Percentiles rank a stretch among this genome's conserved stretches.
phyloP scores from a whole-genome alignment of 495 filamentous ascomycete genomes.

The Penicillium silybi region DNA sequence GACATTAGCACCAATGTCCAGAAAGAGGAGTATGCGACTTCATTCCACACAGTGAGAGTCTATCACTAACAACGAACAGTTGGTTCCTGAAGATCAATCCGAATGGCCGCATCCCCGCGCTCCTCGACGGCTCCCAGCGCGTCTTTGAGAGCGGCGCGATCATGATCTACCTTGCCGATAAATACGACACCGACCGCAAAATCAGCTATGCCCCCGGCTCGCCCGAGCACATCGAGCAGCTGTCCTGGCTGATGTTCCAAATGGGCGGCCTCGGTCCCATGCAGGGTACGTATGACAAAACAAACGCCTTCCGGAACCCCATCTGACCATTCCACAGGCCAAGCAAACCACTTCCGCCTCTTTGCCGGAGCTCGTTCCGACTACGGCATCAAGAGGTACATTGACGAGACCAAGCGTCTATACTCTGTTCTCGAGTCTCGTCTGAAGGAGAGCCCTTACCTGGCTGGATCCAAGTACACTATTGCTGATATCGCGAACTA shows the following conservation, averaged over 20 bases:
- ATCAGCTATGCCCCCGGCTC: slow-evolving; percentile 42
- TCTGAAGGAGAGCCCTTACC: slow-evolving; percentile 39
- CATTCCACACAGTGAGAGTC: no score
- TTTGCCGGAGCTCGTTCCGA: slow-evolving; percentile 35
- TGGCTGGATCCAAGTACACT: slow-evolving; percentile 38
- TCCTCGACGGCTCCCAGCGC: slow-evolving; percentile 41
- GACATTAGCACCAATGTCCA: slow-evolving; percentile 63
- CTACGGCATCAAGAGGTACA: slow-evolving; percentile 39
- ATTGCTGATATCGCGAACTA: slow-evolving; percentile 43
- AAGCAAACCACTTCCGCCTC: slow-evolving; percentile 41
- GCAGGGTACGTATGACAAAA: slow-evolving; percentile 23
- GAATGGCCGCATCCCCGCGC: slow-evolving; percentile 82
- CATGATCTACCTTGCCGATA: slow-evolving; percentile 44
- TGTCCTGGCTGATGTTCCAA: slow-evolving; percentile 46
- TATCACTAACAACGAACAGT: slow-evolving; percentile 2
- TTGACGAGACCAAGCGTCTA: slow-evolving; percentile 36
- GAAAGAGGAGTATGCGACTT: slow-evolving; percentile 54
- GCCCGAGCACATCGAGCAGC: slow-evolving; percentile 40
- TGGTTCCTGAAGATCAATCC: slow-evolving; percentile 89
- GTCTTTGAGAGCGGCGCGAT: slow-evolving; percentile 48
- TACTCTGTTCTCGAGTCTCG: slow-evolving; percentile 40
- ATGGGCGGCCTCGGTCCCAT: slow-evolving; percentile 41
- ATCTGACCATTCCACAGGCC: slow-evolving; percentile 19
- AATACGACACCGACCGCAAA: slow-evolving; percentile 42
- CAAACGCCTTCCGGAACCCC: neutral